Evolutionary conservation across 495 filamentous ascomycete species (phyloP), one percentile per base, ranked within the genome.

Genomic region (Jackrogersella multiformis): DNA sequence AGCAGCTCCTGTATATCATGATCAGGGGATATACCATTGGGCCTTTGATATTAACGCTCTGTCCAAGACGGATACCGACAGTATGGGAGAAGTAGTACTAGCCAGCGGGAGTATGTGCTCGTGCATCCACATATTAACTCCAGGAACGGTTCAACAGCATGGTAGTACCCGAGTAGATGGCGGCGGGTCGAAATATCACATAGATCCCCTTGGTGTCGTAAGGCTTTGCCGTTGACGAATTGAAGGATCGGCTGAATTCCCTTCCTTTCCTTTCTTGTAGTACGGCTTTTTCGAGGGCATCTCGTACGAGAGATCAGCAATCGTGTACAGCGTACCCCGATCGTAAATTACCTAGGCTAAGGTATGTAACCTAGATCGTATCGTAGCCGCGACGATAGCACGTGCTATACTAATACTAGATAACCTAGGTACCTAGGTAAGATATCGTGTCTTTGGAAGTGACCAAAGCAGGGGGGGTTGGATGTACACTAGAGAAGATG

Each of bases 11-110:
- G 1, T 35, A 41, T 18, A 2, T 44, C 23, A 39, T 58, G 34
- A 52, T 56, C 24, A 45, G 32, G 4, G 15, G 36, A 30, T 1
- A 5, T 41, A 2, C 48, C n/a, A 67, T 56, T 62, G 28, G 65
- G 38, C 7, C 26, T 39, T 10, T 34, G 51, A 42, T 12, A 61
- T 53, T 15, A 10, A 41, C 2, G 52, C 38, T 42, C n/a, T 66
- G 32, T 54, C 36, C 28, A 30, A 35, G 54, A 55, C 66, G 66
- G 66, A 64, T 69, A 69, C 59, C 66, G 60, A 69, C 66, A 69
- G 66, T 28, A 23, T 64, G 66, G 66, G 13, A 68, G 23, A 30
- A 39, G 42, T 28, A 44, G 39, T 56, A 32, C 26, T 67, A 61
- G 48, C 48, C 58, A 46, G 53, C 46, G 34, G 48, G 28, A 64